phyloP scores from a whole-genome alignment of 192 early-diverging fungal genomes.

The Spizellomyces punctatus region DNA sequence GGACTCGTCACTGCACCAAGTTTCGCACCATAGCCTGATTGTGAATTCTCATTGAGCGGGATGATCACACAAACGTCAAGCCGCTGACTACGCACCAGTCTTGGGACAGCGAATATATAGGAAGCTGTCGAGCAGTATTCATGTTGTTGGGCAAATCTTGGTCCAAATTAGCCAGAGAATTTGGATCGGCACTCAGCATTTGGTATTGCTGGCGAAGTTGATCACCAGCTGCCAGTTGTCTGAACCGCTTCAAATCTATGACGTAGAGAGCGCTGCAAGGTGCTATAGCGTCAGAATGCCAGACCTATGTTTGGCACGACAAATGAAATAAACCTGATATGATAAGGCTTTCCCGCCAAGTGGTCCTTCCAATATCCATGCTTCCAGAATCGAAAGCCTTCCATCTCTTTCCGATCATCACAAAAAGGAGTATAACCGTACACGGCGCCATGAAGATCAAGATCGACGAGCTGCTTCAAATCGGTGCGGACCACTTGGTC shows the following conservation, averaged over 20 bases:
- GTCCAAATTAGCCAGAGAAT: constrained; percentile 92
- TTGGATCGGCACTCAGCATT: constrained; percentile 80
- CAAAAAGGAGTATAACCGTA: constrained; percentile 98
- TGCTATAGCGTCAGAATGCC: neutral
- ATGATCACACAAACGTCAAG: neutral
- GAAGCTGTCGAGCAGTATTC: constrained; percentile 74
- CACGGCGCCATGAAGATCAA: constrained; percentile 92
- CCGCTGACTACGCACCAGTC: constrained; percentile 68
- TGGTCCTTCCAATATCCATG: constrained; percentile 94
- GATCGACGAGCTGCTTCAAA: constrained; percentile 86
- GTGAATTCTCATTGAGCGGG: neutral
- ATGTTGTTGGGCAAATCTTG: constrained; percentile 99
- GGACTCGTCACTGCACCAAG: constrained; percentile 91
- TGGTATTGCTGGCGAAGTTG: constrained; percentile 93
- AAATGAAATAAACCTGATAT: constrained; percentile 61
- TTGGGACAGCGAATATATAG: constrained; percentile 90
- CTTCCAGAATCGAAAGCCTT: constrained; percentile 98
- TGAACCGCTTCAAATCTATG: constrained; percentile 90
- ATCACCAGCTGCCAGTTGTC: constrained; percentile 93
- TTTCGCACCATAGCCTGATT: constrained; percentile 93
- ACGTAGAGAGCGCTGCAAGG: constrained; percentile 81
- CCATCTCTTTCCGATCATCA: constrained; percentile 88
- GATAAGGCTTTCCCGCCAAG: constrained; percentile 86
- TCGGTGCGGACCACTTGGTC: constrained; percentile 96
- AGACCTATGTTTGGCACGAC: neutral